These are phyloP conservation scores for Zasmidium angulare DNA, from an alignment of 2,329 filamentous ascomycete species.

Conservation along the genomic window DNA sequence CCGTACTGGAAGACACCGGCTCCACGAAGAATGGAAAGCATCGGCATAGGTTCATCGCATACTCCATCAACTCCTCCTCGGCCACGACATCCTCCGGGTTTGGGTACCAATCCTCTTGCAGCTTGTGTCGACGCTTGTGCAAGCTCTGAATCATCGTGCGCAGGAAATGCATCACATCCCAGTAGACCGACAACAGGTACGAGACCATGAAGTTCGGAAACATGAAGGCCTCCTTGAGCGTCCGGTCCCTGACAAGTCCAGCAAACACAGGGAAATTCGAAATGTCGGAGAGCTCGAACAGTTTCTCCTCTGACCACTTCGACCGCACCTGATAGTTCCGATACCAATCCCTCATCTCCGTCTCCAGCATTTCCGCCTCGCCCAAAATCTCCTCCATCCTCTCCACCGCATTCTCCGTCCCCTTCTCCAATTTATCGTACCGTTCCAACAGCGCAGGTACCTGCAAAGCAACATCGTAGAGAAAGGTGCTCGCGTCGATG, in stretches of 20 bases:
- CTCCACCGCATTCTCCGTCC: constrained; percentile 1
- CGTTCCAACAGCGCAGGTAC: constrained; percentile 30
- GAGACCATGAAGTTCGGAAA: constrained; percentile 32
- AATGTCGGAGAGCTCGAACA: constrained; percentile 21
- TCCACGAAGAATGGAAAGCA: constrained; percentile 32
- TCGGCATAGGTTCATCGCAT: constrained; percentile 28
- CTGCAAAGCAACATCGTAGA: constrained; percentile 33
- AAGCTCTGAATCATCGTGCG: constrained; percentile 25
- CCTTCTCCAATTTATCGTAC: constrained; percentile 23
- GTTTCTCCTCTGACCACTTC: constrained; percentile 3
- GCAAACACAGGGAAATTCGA: constrained; percentile 29
- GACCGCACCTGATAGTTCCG: constrained; percentile 19
- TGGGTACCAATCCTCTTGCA: constrained; percentile 23
- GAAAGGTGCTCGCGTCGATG: constrained; percentile 24
- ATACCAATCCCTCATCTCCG: constrained; percentile 26
- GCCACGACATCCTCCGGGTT: constrained; percentile 15
- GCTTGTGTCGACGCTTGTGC: constrained; percentile 21
- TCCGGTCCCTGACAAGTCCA: constrained; percentile 24
- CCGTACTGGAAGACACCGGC: constrained; percentile 28
- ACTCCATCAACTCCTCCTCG: constrained; percentile 27
- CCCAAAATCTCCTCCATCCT: constrained; percentile 22
- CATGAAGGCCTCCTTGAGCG: constrained; percentile 26
- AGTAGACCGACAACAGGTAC: constrained; percentile 33
- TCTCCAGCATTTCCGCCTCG: constrained; percentile 23
- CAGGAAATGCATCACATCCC: constrained; percentile 32